A percentile compares a stretch with the other conserved stretches of the same genome.
Conservation (phyloP, 805 yeast species). For the Yamadazyma phyllophila region DNA sequence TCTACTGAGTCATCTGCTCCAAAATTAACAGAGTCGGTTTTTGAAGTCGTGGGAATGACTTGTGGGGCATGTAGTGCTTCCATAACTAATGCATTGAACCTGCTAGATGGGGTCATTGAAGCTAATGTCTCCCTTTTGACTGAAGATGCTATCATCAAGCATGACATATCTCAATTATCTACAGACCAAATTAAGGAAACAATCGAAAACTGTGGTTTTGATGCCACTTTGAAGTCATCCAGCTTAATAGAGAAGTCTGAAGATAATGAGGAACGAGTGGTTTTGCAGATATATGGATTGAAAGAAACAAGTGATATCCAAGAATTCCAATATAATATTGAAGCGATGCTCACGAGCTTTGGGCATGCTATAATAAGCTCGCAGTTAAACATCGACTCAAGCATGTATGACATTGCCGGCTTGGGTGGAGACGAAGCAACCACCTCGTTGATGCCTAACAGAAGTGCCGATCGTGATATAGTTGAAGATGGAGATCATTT, state of each 20-base stretch:
- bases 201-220: conserved; percentile 60
- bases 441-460: neutral
- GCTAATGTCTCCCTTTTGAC: conserved; percentile 73
- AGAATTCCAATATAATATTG: conserved; percentile 37
- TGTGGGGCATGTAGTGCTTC: conserved; percentile 82
- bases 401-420: conserved; percentile 13
- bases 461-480: conserved; percentile 8
- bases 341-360: conserved; percentile 34
- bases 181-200: conserved; percentile 44
- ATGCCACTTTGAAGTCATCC: conserved; percentile 15
- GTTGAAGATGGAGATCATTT: conserved; percentile 12
- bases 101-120: conserved; percentile 47
- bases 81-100: conserved; percentile 53
- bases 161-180: conserved; percentile 30
- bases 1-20: neutral
- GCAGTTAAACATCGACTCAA: conserved; percentile 21
- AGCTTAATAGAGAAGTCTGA: conserved; percentile 7
- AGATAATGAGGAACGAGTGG: conserved; percentile 26
- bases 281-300: conserved; percentile 35
- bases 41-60: conserved; percentile 75
- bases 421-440: conserved; percentile 1
- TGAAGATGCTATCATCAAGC: conserved; percentile 63
- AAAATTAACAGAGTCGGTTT: conserved; percentile 7
- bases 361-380: conserved; percentile 27
- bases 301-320: conserved; percentile 24